phyloP scores from a whole-genome alignment of 169 alveolate genomes.

The Plasmodium inui region DNA sequence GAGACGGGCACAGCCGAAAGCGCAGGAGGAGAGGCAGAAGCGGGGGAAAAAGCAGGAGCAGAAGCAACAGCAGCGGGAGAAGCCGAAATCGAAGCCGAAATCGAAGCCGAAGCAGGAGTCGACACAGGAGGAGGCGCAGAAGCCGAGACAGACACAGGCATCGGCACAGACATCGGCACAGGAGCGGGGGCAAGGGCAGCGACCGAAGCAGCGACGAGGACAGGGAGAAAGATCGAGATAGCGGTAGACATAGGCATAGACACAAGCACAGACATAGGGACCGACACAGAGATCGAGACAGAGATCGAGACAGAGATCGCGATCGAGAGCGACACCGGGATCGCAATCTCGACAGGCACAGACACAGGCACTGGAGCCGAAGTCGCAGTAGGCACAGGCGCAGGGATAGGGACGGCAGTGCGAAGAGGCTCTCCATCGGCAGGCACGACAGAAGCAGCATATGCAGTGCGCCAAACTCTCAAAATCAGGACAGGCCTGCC shows the following conservation, averaged over 20 bases:
- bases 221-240: conserved; percentile 5
- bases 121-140: conserved; percentile 47
- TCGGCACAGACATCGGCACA: conserved; percentile 30
- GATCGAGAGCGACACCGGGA: conserved; percentile 11
- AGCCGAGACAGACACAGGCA: conserved; percentile 30
- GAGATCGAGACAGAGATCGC: background rate
- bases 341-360: background rate
- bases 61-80: background rate
- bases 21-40: background rate
- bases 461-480: background rate
- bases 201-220: conserved; percentile 19
- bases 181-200: conserved; percentile 1
- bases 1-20: conserved; percentile 6
- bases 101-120: conserved; percentile 62
- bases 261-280: background rate
- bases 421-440: background rate
- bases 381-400: conserved; percentile 27
- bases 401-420: conserved; percentile 23
- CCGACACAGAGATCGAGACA: background rate
- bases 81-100: conserved; percentile 52
- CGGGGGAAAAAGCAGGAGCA: background rate
- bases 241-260: conserved; percentile 17
- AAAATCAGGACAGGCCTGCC: background rate
- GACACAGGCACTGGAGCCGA: conserved; percentile 6
- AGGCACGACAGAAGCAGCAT: conserved; percentile 11